Conservation (phyloP, 257 asterid genomes). For the Nicotiana attenuata region DNA sequence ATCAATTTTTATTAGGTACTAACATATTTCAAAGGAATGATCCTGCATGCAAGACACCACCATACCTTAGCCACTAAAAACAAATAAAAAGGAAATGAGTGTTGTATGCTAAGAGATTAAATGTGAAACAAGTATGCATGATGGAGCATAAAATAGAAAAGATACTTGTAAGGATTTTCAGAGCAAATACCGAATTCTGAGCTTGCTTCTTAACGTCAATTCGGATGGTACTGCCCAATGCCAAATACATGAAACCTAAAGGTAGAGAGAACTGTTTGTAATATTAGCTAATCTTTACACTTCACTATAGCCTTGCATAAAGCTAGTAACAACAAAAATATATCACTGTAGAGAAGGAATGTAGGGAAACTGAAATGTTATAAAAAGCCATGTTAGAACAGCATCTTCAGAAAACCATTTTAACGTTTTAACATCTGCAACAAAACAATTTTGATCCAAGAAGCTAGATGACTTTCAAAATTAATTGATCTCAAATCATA, state of each 20-base stretch:
- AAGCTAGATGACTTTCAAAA: neutral
- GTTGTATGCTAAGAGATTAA: neutral
- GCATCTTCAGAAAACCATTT: neutral
- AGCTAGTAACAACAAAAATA: neutral
- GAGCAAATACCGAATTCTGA: slow-evolving; percentile 61
- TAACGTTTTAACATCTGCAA: neutral
- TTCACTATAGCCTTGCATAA: neutral
- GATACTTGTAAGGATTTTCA: neutral
- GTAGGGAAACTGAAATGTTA: neutral
- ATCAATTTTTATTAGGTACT: slow-evolving; percentile 9
- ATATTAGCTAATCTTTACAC: neutral
- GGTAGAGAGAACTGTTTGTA: slow-evolving; percentile 8
- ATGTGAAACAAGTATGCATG: neutral
- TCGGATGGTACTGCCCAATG: slow-evolving; percentile 67
- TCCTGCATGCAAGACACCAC: neutral
- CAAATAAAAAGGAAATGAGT: neutral
- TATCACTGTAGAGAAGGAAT: neutral
- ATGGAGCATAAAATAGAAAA: neutral
- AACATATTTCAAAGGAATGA: neutral
- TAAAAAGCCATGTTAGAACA: neutral
- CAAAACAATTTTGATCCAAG: neutral
- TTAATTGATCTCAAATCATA: neutral
- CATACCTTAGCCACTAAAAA: neutral
- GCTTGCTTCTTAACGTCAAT: slow-evolving; percentile 81
- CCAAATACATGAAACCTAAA: slow-evolving; percentile 95